Evolutionary conservation across 441 rosid genomes (phyloP).

Genomic region (Omphalea diandra): DNA sequence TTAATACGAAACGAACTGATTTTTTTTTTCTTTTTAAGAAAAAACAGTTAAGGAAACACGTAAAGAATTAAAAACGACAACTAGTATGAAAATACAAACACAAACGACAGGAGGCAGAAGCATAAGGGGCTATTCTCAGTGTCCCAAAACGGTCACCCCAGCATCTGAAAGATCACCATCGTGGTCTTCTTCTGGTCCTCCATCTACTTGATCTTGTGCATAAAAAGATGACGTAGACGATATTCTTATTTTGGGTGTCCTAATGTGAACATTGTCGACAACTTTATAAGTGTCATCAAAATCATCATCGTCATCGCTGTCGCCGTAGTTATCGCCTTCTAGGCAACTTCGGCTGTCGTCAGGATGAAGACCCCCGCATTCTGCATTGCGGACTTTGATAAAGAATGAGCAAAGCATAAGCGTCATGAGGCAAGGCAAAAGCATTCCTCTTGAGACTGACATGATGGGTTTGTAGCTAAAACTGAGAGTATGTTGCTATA

Average conservation of each 20-base stretch:
- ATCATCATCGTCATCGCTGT: conserved; percentile 16
- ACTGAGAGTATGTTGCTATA: not conserved
- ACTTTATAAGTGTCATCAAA: conserved; percentile 39
- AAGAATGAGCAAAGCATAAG: conserved; percentile 15
- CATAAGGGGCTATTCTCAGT: too few species aligned
- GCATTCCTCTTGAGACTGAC: conserved; percentile 27
- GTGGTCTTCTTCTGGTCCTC: too few species aligned
- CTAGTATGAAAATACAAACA: too few species aligned
- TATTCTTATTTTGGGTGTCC: conserved; percentile 1
- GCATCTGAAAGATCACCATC: not conserved
- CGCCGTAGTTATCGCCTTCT: not conserved
- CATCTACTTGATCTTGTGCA: too few species aligned
- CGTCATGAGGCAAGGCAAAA: conserved; percentile 16
- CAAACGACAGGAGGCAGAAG: too few species aligned
- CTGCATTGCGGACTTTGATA: not conserved
- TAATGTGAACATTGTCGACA: conserved; percentile 17
- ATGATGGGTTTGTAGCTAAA: not conserved
- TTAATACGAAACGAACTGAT: too few species aligned
- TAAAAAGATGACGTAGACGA: too few species aligned
- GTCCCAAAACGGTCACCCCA: not conserved
- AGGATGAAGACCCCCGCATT: not conserved
- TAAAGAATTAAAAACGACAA: too few species aligned
- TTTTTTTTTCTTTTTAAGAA: too few species aligned
- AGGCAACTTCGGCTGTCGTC: not conserved
- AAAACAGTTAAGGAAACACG: too few species aligned